Percentiles rank a stretch among this genome's conserved stretches.
phyloP scores from a whole-genome alignment of 371 early-diverging fungal genomes.

The Mucor irregularis region DNA sequence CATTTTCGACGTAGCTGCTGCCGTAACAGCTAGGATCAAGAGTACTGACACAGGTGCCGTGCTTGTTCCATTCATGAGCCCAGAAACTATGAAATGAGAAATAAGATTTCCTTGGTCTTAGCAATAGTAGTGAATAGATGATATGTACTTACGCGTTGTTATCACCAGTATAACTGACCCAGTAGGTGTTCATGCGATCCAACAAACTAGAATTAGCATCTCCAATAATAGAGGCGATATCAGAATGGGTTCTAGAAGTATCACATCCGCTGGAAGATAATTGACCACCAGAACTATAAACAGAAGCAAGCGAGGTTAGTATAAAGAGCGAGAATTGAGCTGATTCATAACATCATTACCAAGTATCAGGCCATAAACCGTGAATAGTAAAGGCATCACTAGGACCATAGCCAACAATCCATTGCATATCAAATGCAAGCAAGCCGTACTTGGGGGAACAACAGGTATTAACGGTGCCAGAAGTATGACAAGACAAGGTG shows the following conservation, averaged over 20 bases:
- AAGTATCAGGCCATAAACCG: constrained; percentile 63
- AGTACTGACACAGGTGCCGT: constrained; percentile 58
- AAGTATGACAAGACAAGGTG: constrained; percentile 43
- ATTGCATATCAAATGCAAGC: constrained; percentile 58
- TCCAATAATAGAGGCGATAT: constrained; percentile 50
- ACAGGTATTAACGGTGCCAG: constrained; percentile 54
- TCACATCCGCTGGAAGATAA: constrained; percentile 70
- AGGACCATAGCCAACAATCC: constrained; percentile 47
- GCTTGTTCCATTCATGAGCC: constrained; percentile 60
- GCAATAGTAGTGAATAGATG: neutral
- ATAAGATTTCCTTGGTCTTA: no score
- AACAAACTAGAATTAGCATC: constrained; percentile 38
- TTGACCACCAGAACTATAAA: constrained; percentile 47
- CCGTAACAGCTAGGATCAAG: constrained; percentile 47
- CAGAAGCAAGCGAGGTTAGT: neutral
- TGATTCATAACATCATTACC: no score
- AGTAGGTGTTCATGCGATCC: constrained; percentile 63
- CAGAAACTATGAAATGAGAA: constrained; percentile 26
- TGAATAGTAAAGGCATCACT: constrained; percentile 49
- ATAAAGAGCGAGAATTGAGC: no score
- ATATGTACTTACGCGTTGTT: constrained; percentile 18
- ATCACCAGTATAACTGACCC: constrained; percentile 73
- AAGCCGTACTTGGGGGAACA: constrained; percentile 74
- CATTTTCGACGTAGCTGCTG: constrained; percentile 26
- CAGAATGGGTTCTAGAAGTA: constrained; percentile 46